A percentile compares a stretch with the other conserved stretches of the same genome.
Evolutionary conservation across 2,329 filamentous ascomycete species (phyloP).

Genomic region (Neofusicoccum umdonicola): DNA sequence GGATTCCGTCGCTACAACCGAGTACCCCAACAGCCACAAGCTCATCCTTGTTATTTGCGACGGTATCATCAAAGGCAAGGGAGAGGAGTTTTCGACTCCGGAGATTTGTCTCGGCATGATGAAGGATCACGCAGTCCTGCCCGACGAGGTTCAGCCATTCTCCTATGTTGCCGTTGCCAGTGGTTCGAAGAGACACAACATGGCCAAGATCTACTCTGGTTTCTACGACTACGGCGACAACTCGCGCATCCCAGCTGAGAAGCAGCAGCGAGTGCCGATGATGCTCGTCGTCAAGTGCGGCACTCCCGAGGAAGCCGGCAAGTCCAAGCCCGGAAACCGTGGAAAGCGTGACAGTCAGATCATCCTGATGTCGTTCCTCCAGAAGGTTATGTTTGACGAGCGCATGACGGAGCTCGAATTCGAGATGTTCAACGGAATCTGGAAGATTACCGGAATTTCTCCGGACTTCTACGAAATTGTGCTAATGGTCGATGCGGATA

Average conservation of each 20-base stretch:
- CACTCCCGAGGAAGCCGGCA: slow-evolving; percentile 77
- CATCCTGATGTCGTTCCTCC: slow-evolving; percentile 97
- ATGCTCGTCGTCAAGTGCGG: slow-evolving; percentile 95
- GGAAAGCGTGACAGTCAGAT: slow-evolving; percentile 99
- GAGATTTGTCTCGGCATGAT: slow-evolving; percentile 92
- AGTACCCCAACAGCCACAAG: slow-evolving; percentile 99
- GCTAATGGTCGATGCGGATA: slow-evolving; percentile 99
- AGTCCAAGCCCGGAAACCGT: slow-evolving; percentile 90
- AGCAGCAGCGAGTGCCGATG: slow-evolving; percentile 97
- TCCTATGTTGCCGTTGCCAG: slow-evolving; percentile 96
- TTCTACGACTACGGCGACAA: slow-evolving; percentile 94
- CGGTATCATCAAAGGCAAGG: slow-evolving; percentile 94
- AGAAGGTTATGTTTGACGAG: slow-evolving; percentile 99
- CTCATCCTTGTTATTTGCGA: slow-evolving; percentile 94
- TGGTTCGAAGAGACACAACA: slow-evolving; percentile 97
- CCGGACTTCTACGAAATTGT: slow-evolving; percentile 98
- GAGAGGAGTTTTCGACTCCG: slow-evolving; percentile 81
- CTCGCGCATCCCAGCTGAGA: slow-evolving; percentile 75
- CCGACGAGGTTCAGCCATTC: slow-evolving; percentile 81
- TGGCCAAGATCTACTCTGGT: slow-evolving; percentile 96
- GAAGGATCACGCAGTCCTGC: slow-evolving; percentile 78
- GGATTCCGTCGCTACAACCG: slow-evolving; percentile 94
- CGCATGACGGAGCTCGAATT: slow-evolving; percentile 99
- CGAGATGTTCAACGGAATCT: slow-evolving; percentile 99
- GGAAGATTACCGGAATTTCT: slow-evolving; percentile 97